Conservation (phyloP, 257 asterid species). For the Jacaranda copaia region DNA sequence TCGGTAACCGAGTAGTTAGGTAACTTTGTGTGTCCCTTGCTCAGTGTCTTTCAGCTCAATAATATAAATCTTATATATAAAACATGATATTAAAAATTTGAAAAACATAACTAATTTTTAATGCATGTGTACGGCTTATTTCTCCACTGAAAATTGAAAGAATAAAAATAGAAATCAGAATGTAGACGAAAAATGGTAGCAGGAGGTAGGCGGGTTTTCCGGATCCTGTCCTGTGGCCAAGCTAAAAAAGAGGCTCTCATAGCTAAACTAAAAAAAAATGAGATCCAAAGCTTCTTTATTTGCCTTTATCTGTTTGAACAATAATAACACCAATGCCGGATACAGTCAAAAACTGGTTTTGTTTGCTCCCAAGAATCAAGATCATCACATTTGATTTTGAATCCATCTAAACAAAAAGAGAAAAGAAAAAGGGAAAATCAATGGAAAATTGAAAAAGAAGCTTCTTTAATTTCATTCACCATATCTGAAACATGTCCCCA, state of each 20-base stretch:
- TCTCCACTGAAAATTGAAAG: not conserved
- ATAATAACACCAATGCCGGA: not conserved
- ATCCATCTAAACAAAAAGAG: not conserved
- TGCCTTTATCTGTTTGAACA: slow-evolving; percentile 21
- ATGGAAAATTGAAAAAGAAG: slow-evolving; percentile 8
- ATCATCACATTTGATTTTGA: not conserved
- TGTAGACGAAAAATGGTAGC: slow-evolving; percentile 36
- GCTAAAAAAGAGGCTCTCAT: slow-evolving; percentile 6
- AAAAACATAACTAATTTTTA: too few relatives aligned
- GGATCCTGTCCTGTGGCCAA: slow-evolving; percentile 47
- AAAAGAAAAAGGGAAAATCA: too few relatives aligned
- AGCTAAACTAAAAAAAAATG: not conserved
- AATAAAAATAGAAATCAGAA: slow-evolving; percentile 1
- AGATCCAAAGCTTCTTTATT: slow-evolving; percentile 35
- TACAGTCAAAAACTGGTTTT: slow-evolving; percentile 22
- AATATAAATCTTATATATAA: too few relatives aligned
- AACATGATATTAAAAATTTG: too few relatives aligned
- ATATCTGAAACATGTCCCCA: slow-evolving; percentile 35
- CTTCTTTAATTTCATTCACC: slow-evolving; percentile 37
- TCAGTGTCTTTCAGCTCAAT: too few relatives aligned
- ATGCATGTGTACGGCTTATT: too few relatives aligned
- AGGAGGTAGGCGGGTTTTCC: slow-evolving; percentile 42
- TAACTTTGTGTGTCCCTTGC: too few relatives aligned
- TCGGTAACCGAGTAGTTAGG: too few relatives aligned
- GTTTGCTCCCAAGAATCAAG: slow-evolving; percentile 27